phyloP scores from a whole-genome alignment of 2,329 filamentous ascomycete genomes.

The Grosmannia huntii region DNA sequence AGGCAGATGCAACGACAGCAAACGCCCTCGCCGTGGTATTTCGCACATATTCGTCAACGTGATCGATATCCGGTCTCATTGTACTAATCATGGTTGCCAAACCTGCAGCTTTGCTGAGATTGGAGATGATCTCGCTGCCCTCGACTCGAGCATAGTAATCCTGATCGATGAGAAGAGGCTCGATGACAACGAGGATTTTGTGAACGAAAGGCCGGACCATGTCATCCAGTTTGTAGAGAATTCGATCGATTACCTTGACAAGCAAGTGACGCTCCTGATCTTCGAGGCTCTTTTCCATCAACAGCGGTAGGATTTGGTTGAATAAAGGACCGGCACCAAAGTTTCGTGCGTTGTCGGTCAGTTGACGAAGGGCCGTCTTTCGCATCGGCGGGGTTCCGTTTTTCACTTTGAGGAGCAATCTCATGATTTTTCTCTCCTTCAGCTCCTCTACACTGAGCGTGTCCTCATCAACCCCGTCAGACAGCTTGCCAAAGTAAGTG shows the following conservation, averaged over 20 bases:
- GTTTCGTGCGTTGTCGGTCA: slow-evolving; percentile 92
- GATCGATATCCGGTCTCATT: slow-evolving; percentile 97
- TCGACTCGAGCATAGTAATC: slow-evolving; percentile 98
- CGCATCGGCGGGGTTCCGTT: slow-evolving; percentile 97
- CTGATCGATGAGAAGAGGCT: slow-evolving; percentile 97
- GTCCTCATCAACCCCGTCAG: slow-evolving; percentile 87
- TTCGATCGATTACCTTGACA: slow-evolving; percentile 97
- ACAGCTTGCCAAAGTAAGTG: slow-evolving; percentile 96
- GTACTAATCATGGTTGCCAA: slow-evolving; percentile 98
- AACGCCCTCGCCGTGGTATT: slow-evolving; percentile 97
- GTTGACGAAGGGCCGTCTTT: slow-evolving; percentile 91
- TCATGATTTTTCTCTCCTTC: slow-evolving; percentile 98
- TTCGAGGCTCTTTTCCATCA: slow-evolving; percentile 97
- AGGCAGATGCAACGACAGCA: slow-evolving; percentile 88
- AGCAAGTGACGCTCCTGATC: slow-evolving; percentile 96
- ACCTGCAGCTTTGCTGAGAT: slow-evolving; percentile 90
- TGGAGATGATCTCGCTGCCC: slow-evolving; percentile 96
- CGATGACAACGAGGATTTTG: slow-evolving; percentile 97
- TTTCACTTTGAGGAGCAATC: slow-evolving; percentile 92
- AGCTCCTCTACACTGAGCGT: slow-evolving; percentile 85
- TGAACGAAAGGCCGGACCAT: slow-evolving; percentile 92
- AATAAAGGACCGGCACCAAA: slow-evolving; percentile 92
- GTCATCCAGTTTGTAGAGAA: slow-evolving; percentile 96
- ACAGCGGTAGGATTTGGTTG: slow-evolving; percentile 88
- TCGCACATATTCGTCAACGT: slow-evolving; percentile 94